Evolutionary conservation across 2,329 filamentous ascomycete genomes (phyloP).

Genomic region (Phyllosticta citrichinensis): DNA sequence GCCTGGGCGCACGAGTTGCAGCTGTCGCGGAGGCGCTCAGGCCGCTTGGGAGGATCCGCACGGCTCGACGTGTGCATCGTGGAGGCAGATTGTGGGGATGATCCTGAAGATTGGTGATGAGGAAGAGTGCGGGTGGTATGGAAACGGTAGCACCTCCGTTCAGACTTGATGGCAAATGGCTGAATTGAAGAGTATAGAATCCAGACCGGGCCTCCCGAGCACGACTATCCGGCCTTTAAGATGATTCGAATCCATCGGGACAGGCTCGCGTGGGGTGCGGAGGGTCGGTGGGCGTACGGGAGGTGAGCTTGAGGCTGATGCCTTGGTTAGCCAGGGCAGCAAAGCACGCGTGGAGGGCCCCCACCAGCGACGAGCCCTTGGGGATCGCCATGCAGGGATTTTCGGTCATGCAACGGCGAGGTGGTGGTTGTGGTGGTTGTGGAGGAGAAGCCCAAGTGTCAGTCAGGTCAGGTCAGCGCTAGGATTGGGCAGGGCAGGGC

Average conservation of each 20-base stretch:
- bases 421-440: not conserved
- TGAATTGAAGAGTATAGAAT: not conserved
- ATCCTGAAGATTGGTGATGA: not conserved
- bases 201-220: not conserved
- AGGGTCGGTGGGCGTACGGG: not conserved
- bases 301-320: not conserved
- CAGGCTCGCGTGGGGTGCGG: not conserved
- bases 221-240: not conserved
- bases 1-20: not conserved
- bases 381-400: not conserved
- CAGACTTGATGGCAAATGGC: not conserved
- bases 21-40: not conserved
- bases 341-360: not conserved
- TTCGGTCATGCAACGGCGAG: not conserved
- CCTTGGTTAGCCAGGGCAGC: not conserved
- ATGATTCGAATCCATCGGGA: not conserved
- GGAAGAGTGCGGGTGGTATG: not conserved
- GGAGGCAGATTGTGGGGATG: not conserved
- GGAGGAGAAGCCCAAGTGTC: not conserved
- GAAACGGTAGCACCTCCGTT: not conserved
- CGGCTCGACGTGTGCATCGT: not conserved
- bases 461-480: not conserved
- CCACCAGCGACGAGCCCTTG: not conserved
- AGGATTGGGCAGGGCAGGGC: not conserved
- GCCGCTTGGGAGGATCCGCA: not conserved